Conservation (phyloP, 192 early-diverging fungal species). For the Chytriomyces sp. region DNA sequence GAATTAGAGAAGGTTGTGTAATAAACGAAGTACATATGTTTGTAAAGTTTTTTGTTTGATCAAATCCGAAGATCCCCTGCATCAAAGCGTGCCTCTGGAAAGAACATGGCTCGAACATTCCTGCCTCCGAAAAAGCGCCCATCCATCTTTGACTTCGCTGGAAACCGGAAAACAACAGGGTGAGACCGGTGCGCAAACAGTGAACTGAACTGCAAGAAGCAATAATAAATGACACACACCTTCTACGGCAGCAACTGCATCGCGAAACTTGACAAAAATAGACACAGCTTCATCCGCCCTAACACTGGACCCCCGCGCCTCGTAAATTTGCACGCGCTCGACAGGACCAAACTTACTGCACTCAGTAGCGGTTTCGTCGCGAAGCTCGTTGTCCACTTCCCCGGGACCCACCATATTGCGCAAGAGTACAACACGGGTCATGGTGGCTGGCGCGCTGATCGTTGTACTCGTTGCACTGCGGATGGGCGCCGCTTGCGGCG, state of each 20-base stretch:
- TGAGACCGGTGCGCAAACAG: neutral
- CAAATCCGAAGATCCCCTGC: neutral
- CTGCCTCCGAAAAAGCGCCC: conserved; percentile 80
- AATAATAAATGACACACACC: conserved; percentile 27
- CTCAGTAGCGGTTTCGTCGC: conserved; percentile 77
- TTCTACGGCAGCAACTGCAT: conserved; percentile 47
- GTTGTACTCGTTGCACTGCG: neutral
- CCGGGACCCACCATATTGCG: conserved; percentile 78
- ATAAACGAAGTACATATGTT: neutral
- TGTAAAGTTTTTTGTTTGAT: neutral
- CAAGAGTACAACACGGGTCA: conserved; percentile 49
- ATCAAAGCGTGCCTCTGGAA: conserved; percentile 62
- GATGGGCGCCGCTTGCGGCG: conserved; percentile 27
- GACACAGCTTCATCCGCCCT: conserved; percentile 70
- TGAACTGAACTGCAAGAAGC: neutral
- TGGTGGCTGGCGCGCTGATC: conserved; percentile 37
- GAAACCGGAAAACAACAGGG: too few species aligned
- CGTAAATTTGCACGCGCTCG: conserved; percentile 65
- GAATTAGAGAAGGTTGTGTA: neutral
- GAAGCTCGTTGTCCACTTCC: conserved; percentile 73
- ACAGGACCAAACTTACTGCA: conserved; percentile 80
- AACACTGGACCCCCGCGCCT: conserved; percentile 49
- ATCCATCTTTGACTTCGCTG: conserved; percentile 51
- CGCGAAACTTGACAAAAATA: conserved; percentile 76
- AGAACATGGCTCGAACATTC: conserved; percentile 62